phyloP scores from a whole-genome alignment of 345 rosid species.

The Eucalyptus regnans region DNA sequence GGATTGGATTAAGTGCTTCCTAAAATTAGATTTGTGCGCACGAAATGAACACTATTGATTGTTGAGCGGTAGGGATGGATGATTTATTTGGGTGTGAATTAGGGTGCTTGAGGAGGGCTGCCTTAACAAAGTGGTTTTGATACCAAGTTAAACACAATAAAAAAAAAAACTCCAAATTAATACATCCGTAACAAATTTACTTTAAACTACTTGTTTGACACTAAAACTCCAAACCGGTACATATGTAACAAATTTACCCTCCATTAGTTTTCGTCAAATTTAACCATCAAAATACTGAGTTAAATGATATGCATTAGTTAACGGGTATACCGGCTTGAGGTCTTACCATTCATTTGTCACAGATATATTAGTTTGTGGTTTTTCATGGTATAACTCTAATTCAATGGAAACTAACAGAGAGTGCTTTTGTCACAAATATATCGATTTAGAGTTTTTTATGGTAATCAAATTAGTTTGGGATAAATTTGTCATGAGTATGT shows the following conservation, averaged over 20 bases:
- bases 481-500: no score
- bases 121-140: background rate
- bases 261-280: no score
- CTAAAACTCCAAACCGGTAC: rapidly evolving
- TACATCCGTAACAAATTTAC: rapidly evolving
- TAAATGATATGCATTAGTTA: rapidly evolving
- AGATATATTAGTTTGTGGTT: no score
- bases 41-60: background rate
- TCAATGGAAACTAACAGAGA: no score
- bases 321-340: rapidly evolving
- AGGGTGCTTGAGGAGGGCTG: background rate
- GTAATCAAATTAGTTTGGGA: rapidly evolving
- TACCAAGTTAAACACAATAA: background rate
- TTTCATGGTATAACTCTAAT: no score
- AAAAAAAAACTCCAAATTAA: rapidly evolving
- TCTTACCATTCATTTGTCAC: no score
- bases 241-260: no score
- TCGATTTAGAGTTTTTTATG: rapidly evolving
- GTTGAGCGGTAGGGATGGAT: rapidly evolving
- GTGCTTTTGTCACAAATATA: rapidly evolving
- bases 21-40: rapidly evolving
- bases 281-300: no score
- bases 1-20: background rate
- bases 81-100: background rate
- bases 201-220: no score